Base-by-base conservation (phyloP, 192 early-diverging fungal species). In the Radiomyces spectabilis region DNA sequence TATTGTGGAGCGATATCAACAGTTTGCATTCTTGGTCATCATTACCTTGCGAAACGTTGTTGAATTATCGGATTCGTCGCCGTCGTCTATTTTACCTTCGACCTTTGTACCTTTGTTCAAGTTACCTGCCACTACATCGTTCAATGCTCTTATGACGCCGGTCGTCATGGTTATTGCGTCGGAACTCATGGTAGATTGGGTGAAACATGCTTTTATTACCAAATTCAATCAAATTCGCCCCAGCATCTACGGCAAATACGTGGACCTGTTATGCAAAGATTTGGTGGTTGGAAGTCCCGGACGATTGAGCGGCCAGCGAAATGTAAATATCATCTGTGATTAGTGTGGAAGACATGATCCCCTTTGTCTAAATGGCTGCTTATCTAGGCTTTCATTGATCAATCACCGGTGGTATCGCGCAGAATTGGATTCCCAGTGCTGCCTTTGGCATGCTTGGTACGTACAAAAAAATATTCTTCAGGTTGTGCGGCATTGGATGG, bases 181-280 rank as follows among this genome's bases (percentile, higher is more conserved):
- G 32, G 97, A 97, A 65, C 71, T 96, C 8, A 56, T 95, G 16
- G 93, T 97, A 5, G 95, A 99, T 66, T 97, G 93, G 91, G 68
- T 97, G 49, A 99, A 99, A 68, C 97, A 99, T 67, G 90, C 97
- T 0, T 99, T 99, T 65, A 92, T 99, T 42, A 91, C 89, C 10
- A 97, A 97, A 58, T 95, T 97, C 68, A 99, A 99, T 68, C 85
- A 88, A 55, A 89, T 97, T 54, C 66, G 87, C 24, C 88, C 92
- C 3, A 79, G 83, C 25, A 83, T 97, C 1, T 99, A 99, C 70
- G 79, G 74, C 9, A 80, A 83, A 42, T 99, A 88, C 60, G 77
- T 82, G 3, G 93, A 94, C 54, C 83, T 94, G 38, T 66, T 99
- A 29, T 93, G 91, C 56, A 74, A 85, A 47, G 96, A 97, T 67